These are phyloP conservation scores for Aspergillus nanangensis DNA, from an alignment of 495 filamentous ascomycete species.

Conservation along the genomic window DNA sequence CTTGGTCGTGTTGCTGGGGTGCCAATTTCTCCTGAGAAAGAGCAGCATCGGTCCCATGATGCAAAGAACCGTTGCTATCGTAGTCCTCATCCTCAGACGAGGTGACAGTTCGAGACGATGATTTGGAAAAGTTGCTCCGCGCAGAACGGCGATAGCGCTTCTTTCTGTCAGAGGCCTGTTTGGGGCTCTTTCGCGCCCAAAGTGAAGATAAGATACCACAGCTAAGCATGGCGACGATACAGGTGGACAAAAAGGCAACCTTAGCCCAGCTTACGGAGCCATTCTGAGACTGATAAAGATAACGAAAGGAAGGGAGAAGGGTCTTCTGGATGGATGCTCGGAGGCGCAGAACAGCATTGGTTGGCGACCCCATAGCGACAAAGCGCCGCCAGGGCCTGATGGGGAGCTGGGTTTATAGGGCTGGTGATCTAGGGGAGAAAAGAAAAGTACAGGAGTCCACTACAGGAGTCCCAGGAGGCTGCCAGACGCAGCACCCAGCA, in stretches of 20 bases:
- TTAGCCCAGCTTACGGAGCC: constrained; percentile 27
- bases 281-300: constrained; percentile 23
- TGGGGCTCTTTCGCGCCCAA: constrained; percentile 20
- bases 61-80: constrained; percentile 36
- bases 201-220: constrained; percentile 36
- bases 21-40: constrained; percentile 14
- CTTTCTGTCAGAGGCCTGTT: constrained; percentile 9
- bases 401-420: constrained; percentile 11
- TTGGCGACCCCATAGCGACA: constrained; percentile 10
- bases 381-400: not conserved
- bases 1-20: constrained; percentile 21
- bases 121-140: constrained; percentile 25
- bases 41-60: constrained; percentile 21
- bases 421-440: constrained; percentile 7
- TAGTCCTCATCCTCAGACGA: constrained; percentile 44
- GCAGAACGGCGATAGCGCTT: constrained; percentile 18
- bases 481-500: constrained; percentile 4
- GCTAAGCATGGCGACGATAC: constrained; percentile 35
- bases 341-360: constrained; percentile 3
- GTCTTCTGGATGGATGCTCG: constrained; percentile 9
- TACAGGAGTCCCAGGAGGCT: not conserved
- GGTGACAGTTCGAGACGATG: constrained; percentile 29
- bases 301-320: constrained; percentile 11
- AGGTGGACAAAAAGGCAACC: constrained; percentile 33
- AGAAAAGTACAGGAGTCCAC: not conserved